phyloP scores from a whole-genome alignment of 176 grass and related monocot genomes.

The Pharus latifolius region DNA sequence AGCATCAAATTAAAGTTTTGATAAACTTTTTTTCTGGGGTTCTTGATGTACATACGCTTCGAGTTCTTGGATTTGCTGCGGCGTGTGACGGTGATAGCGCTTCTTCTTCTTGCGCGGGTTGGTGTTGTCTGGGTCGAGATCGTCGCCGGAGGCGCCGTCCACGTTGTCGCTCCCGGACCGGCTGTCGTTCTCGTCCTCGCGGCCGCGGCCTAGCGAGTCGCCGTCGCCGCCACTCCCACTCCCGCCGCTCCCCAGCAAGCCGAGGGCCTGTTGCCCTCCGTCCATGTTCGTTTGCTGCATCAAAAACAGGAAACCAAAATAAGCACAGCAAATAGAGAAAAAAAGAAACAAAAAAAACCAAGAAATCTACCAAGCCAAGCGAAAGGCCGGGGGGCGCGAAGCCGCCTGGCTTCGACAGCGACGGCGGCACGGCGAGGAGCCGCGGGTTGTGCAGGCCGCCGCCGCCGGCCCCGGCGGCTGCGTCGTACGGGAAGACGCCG shows the following conservation, averaged over 20 bases:
- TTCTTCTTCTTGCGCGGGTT: constrained; percentile 87
- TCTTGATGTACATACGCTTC: constrained; percentile 45
- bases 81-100: constrained; percentile 93
- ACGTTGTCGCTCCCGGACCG: constrained; percentile 88
- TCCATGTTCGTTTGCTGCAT: constrained; percentile 58
- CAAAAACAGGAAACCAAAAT: not conserved
- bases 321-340: not conserved
- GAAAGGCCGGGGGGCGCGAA: constrained; percentile 59
- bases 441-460: constrained; percentile 22
- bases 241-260: constrained; percentile 19
- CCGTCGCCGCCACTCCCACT: constrained; percentile 40
- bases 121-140: constrained; percentile 59
- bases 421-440: constrained; percentile 21
- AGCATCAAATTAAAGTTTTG: not conserved
- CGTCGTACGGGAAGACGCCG: constrained; percentile 55
- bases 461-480: constrained; percentile 1
- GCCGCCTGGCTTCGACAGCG: constrained; percentile 17
- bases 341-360: not conserved
- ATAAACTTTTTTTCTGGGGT: not conserved
- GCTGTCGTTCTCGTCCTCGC: constrained; percentile 94
- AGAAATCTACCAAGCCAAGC: constrained; percentile 62
- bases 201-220: constrained; percentile 46
- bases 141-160: constrained; percentile 74
- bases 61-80: constrained; percentile 97
- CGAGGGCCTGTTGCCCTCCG: constrained; percentile 33